These are phyloP conservation scores for Alternaria sp. DNA, from an alignment of 2,329 filamentous ascomycete species.

Conservation along the genomic window DNA sequence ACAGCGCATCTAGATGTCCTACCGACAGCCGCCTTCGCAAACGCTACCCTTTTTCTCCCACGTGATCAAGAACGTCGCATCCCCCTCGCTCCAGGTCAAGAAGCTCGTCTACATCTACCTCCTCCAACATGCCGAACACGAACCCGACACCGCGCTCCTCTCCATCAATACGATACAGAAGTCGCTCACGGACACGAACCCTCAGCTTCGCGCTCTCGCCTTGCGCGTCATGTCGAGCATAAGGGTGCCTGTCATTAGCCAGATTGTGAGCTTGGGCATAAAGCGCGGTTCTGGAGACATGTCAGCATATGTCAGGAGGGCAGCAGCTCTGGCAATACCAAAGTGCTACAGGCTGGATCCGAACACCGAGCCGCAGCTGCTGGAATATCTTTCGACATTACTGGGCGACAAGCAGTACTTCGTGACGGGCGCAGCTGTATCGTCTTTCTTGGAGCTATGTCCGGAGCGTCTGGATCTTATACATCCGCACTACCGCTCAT, in stretches of 20 bases:
- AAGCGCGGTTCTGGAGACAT: slow-evolving; percentile 93
- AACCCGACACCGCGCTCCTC: slow-evolving; percentile 91
- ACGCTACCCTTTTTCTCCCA: slow-evolving; percentile 96
- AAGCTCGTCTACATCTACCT: slow-evolving; percentile 99
- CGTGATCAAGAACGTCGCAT: slow-evolving; percentile 97
- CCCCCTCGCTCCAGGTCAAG: slow-evolving; percentile 91
- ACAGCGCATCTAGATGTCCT: slow-evolving; percentile 79
- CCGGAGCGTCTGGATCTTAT: slow-evolving; percentile 87
- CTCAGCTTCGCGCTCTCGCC: slow-evolving; percentile 88
- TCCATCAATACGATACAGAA: slow-evolving; percentile 99
- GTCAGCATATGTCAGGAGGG: slow-evolving; percentile 91
- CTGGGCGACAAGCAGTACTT: slow-evolving; percentile 94
- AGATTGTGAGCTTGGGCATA: slow-evolving; percentile 95
- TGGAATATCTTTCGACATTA: slow-evolving; percentile 79
- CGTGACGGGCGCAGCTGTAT: slow-evolving; percentile 91
- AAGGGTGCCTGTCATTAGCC: slow-evolving; percentile 94
- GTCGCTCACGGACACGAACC: slow-evolving; percentile 89
- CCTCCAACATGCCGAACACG: slow-evolving; percentile 92
- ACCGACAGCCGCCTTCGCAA: slow-evolving; percentile 71
- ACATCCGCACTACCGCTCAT: slow-evolving; percentile 83
- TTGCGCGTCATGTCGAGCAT: slow-evolving; percentile 97
- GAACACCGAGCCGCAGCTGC: slow-evolving; percentile 79
- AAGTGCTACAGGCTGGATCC: slow-evolving; percentile 95
- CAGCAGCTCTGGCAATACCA: slow-evolving; percentile 89
- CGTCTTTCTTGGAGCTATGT: slow-evolving; percentile 87